phyloP scores from a whole-genome alignment of 176 grass and related monocot genomes.

The Avena eriantha region DNA sequence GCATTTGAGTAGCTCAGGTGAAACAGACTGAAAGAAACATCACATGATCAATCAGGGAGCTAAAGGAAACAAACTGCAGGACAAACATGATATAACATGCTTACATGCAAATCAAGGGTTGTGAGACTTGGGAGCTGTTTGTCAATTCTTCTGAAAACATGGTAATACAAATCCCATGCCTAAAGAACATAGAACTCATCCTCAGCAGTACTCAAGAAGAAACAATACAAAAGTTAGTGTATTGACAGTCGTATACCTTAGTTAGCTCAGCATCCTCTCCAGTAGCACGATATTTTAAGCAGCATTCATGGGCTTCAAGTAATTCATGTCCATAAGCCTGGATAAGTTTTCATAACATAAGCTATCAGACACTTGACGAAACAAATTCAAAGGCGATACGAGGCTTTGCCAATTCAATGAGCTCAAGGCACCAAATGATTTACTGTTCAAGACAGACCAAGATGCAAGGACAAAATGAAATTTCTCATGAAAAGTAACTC shows the following conservation, averaged over 20 bases:
- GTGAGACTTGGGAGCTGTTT: slow-evolving; percentile 99
- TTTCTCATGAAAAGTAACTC: slow-evolving; percentile 28
- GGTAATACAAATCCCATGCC: slow-evolving; percentile 99
- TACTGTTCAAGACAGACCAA: slow-evolving; percentile 41
- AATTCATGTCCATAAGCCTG: slow-evolving; percentile 95
- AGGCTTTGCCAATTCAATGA: slow-evolving; percentile 38
- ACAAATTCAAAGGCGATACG: neutral
- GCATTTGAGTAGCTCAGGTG: slow-evolving; percentile 95
- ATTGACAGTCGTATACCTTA: slow-evolving; percentile 65
- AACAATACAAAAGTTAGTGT: slow-evolving; percentile 17
- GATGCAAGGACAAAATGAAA: slow-evolving; percentile 25
- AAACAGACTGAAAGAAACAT: slow-evolving; percentile 85
- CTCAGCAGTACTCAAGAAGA: slow-evolving; percentile 35
- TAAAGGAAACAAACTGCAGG: slow-evolving; percentile 10
- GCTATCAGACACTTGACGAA: slow-evolving; percentile 1
- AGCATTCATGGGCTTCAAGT: slow-evolving; percentile 93
- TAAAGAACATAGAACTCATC: slow-evolving; percentile 47
- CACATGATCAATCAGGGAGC: slow-evolving; percentile 34
- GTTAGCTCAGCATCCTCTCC: slow-evolving; percentile 93
- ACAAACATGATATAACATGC: slow-evolving; percentile 42
- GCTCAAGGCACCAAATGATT: slow-evolving; percentile 26
- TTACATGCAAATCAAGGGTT: slow-evolving; percentile 89
- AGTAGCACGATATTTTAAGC: slow-evolving; percentile 78
- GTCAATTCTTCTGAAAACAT: slow-evolving; percentile 99
- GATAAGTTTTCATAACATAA: slow-evolving; percentile 21